These are phyloP conservation scores for Alternaria panax DNA, from an alignment of 2,329 filamentous ascomycete species.

Conservation along the genomic window DNA sequence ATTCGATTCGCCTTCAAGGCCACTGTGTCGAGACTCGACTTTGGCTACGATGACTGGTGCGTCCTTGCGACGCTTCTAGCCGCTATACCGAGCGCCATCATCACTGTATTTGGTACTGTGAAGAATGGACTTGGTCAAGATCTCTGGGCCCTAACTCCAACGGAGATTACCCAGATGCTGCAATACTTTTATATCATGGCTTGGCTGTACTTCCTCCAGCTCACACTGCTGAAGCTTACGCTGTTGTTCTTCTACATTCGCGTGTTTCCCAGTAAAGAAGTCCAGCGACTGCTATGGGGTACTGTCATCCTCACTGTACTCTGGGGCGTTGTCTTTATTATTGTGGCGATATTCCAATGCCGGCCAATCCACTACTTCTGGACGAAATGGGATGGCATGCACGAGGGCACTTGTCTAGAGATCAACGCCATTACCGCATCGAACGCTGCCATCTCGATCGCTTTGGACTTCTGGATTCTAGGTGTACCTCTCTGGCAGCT, in stretches of 20 bases:
- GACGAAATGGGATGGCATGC: constrained; percentile 43
- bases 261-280: constrained; percentile 38
- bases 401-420: constrained; percentile 44
- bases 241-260: constrained; percentile 43
- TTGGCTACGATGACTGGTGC: constrained; percentile 52
- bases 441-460: constrained; percentile 47
- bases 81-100: constrained; percentile 36
- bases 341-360: constrained; percentile 45
- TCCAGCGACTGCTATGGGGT: constrained; percentile 33
- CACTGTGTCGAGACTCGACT: constrained; percentile 39
- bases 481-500: constrained; percentile 49
- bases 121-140: constrained; percentile 59
- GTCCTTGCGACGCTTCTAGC: constrained; percentile 34
- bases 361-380: constrained; percentile 47
- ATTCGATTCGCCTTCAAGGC: constrained; percentile 51
- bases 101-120: constrained; percentile 34
- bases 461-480: constrained; percentile 45
- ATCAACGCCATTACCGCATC: constrained; percentile 45
- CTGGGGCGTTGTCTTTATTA: constrained; percentile 34
- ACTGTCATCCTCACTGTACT: constrained; percentile 37
- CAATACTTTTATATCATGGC: constrained; percentile 47
- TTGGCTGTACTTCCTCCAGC: constrained; percentile 44
- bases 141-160: constrained; percentile 58
- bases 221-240: constrained; percentile 39
- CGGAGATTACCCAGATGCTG: constrained; percentile 56